Base-by-base conservation (phyloP, 257 asterid genomes). In the Anisodus tanguticus region DNA sequence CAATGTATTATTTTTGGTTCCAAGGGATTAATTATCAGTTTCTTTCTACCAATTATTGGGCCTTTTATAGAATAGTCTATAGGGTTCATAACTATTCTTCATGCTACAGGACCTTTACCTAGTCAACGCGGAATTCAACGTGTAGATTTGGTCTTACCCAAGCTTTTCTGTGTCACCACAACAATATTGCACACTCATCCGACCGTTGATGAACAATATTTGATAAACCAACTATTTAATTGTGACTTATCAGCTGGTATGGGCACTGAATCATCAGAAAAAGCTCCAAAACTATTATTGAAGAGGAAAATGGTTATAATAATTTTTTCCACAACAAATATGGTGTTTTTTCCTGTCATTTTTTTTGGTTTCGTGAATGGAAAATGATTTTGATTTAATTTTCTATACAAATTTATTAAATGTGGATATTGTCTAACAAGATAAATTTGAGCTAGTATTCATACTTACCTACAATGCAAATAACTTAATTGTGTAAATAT, bases 151-250 rank as follows among this genome's bases (percentile, higher is more conserved):
- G 26, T 5, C 16, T 9, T 57, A 16, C 9, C 3, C 0, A 5
- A 57, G n/a, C 0, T 15, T 57, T 57, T 16, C 9, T 6, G 9
- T 0, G 5, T 15, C 62, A 15, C 19, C 62, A 22, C 26, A 22
- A 22, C 19, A 57, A 57, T 2, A 57, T 57, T 15, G 2, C 62
- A 4, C 19, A 4, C 19, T 15, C 15, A 7, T 55, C 13, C 2
- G 17, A 55, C 7, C 15, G 26, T 22, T 57, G 19, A 0, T 57
- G 26, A 58, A 6, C 8, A 58, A 22, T 22, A 22, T 22, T 5
- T 5, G 45, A 41, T 22, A 31, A 94, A 95, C 98, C 98, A 94
- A 9, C 57, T 77, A 19, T 80, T 31, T 31, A 31, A 31, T 31
- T 31, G 35, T 31, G 35, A 31, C 2, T 31, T 31, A 31, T 31